phyloP scores from a whole-genome alignment of 169 alveolate species.

The Eimeria acervulina region DNA sequence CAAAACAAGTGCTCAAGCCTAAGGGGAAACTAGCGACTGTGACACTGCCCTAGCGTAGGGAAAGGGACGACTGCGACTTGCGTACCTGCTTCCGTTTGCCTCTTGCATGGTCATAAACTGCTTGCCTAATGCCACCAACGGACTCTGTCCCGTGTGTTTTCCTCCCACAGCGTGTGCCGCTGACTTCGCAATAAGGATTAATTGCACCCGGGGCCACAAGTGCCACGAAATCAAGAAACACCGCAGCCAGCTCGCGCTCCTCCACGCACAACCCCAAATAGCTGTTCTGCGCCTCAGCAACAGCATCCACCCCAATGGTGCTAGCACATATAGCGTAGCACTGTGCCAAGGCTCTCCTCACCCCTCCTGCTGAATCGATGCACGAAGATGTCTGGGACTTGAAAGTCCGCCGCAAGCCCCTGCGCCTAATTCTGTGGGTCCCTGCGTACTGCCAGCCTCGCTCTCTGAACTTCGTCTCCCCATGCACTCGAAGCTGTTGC shows the following conservation, averaged over 20 bases:
- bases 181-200: not conserved
- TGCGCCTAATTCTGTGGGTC: not conserved
- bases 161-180: not conserved
- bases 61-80: not conserved
- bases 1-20: not conserved
- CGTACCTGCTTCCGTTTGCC: constrained; percentile 20
- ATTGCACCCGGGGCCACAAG: constrained; percentile 57
- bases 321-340: constrained; percentile 54
- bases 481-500: not conserved
- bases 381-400: not conserved
- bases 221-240: constrained; percentile 9
- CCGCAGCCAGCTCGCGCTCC: constrained; percentile 51
- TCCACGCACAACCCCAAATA: constrained; percentile 12
- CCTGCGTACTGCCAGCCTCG: not conserved
- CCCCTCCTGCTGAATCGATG: constrained; percentile 45
- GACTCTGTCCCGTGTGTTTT: not conserved
- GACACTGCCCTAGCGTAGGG: not conserved
- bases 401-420: not conserved
- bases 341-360: constrained; percentile 10
- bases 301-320: constrained; percentile 42
- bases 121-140: not conserved
- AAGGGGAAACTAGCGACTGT: not conserved
- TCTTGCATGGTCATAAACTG: not conserved
- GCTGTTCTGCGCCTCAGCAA: constrained; percentile 64
- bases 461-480: not conserved